phyloP scores from a whole-genome alignment of 1,139 yeast genomes.

The Sugiyamaella grinbergsii region DNA sequence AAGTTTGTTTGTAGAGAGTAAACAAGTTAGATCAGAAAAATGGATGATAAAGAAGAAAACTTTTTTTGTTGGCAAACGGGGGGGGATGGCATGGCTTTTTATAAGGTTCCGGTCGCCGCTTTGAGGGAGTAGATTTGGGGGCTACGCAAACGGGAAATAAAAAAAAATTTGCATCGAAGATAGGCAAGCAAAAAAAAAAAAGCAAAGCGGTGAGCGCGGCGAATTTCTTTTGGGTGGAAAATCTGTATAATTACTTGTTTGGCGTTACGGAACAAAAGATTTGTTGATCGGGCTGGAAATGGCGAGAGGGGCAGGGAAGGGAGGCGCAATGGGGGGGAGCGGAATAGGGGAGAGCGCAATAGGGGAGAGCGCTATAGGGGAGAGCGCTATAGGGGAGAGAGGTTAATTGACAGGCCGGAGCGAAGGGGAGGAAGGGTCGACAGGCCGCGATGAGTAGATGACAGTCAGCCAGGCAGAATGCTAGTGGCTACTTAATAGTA shows the following conservation, averaged over 20 bases:
- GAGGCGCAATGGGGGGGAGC: neutral
- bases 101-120: conserved; percentile 13
- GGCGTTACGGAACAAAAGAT: conserved; percentile 1
- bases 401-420: too few relatives aligned
- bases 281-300: neutral
- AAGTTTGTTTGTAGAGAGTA: conserved; percentile 4
- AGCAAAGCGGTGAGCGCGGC: conserved; percentile 2
- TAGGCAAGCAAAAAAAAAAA: conserved; percentile 1
- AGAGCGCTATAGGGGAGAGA: too few relatives aligned
- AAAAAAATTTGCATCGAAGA: conserved; percentile 13
- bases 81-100: conserved; percentile 17
- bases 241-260: conserved; percentile 10
- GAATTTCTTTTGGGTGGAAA: conserved; percentile 1
- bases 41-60: conserved; percentile 17
- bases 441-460: too few relatives aligned
- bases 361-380: too few relatives aligned
- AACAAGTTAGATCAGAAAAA: conserved; percentile 10
- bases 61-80: neutral
- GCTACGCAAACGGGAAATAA: conserved; percentile 6
- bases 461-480: too few relatives aligned
- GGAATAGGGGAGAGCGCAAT: too few relatives aligned
- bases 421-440: too few relatives aligned
- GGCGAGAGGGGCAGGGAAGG: neutral
- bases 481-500: too few relatives aligned
- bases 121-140: conserved; percentile 3